Base-by-base conservation (phyloP, 352 stramenopile species). In the Blastocystis sp. region DNA sequence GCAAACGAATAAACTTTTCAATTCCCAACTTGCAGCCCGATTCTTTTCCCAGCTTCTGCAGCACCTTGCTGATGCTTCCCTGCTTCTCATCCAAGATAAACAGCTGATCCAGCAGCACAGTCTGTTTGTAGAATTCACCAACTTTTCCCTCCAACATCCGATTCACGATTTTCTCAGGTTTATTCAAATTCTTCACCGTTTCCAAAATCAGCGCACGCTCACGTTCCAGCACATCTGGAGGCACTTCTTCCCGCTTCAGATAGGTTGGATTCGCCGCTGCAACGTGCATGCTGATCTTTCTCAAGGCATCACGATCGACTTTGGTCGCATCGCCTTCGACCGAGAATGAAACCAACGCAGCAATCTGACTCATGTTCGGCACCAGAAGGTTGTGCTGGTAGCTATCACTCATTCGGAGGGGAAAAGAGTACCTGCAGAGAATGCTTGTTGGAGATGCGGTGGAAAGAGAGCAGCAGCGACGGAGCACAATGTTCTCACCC, bases 121-220 rank as follows among this genome's bases (percentile, higher is more conserved):
- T 63, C 59, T 90, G 65, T 45, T 68, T 68, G 30, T 90, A 90
- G 56, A 89, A 90, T 20, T 89, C 73, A 0, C 59, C 59, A 26
- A 90, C 11, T 45, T 81, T 79, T 30, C 85, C 85, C 43, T 85
- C 53, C 13, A 90, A 45, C 85, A 90, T 90, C 3, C 47, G 34
- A 13, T 90, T 65, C 55, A 90, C 16, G 69, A 90, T 90, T n/a
- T 90, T 85, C 75, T 87, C 85, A 18, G 85, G 85, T 62, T 90
- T 90, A 41, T 81, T 81, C 37, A 69, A n/a, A 39, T 68, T 68
- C 34, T 78, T 85, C 55, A 81, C 75, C 41, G 41, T 41, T 24
- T 87, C 85, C 53, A 62, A 24, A n/a, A 90, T 66, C n/a, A 90
- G 18, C 18, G 8, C 54, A 9, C 45, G 39, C 54, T 90, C 85